Conservation (phyloP, 306 rosid genomes). For the Nissolia schottii region DNA sequence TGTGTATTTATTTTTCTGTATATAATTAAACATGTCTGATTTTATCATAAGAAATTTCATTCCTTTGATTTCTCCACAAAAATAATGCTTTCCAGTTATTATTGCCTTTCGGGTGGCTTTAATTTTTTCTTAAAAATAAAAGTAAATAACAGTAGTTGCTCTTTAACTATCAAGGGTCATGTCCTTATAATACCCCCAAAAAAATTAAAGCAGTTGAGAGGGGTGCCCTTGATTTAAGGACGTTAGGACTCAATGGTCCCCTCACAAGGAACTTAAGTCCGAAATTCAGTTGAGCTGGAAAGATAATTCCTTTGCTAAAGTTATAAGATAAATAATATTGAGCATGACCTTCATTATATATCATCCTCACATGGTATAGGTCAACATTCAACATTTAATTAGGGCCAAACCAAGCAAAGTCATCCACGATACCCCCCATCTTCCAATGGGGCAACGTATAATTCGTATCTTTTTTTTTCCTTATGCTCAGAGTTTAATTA, state of each 20-base stretch:
- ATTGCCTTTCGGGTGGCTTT: conserved; percentile 13
- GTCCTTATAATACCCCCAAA: background rate
- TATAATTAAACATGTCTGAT: too few species aligned
- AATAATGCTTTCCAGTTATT: background rate
- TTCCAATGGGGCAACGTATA: conserved; percentile 21
- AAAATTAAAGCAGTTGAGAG: background rate
- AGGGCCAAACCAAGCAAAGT: conserved; percentile 28
- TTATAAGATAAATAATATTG: conserved; percentile 26
- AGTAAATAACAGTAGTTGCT: conserved; percentile 12
- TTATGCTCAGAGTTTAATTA: background rate
- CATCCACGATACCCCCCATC: conserved; percentile 31
- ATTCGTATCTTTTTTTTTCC: too few species aligned
- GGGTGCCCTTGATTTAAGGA: conserved; percentile 32
- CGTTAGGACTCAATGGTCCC: conserved; percentile 37
- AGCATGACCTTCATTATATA: conserved; percentile 20
- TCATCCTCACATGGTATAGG: conserved; percentile 45
- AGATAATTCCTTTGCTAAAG: conserved; percentile 19
- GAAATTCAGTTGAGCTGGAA: conserved; percentile 36
- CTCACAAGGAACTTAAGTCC: conserved; percentile 11
- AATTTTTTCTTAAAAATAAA: background rate
- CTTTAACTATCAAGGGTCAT: background rate
- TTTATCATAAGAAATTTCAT: too few species aligned
- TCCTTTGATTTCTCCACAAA: background rate
- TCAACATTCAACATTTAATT: conserved; percentile 17
- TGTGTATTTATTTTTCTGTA: too few species aligned